These are phyloP conservation scores for Knufia petricola DNA, from an alignment of 2,329 filamentous ascomycete species.

Conservation along the genomic window DNA sequence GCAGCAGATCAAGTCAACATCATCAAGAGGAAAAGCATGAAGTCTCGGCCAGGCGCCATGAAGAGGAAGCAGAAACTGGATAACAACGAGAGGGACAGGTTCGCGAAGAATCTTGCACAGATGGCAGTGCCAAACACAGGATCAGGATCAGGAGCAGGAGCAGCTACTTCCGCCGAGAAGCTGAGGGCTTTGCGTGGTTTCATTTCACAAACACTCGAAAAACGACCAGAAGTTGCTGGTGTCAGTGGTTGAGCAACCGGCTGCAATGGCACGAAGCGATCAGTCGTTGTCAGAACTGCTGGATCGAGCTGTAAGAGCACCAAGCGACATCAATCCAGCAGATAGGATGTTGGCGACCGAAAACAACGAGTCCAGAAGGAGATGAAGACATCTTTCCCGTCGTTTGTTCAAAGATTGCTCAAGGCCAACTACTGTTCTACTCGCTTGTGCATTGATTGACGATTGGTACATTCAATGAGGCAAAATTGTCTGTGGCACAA, in stretches of 20 bases:
- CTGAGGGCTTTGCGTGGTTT: constrained; percentile 78
- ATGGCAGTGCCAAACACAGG: constrained; percentile 39
- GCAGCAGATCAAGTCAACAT: constrained; percentile 49
- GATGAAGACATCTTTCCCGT: too few species aligned
- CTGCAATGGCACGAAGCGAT: background rate
- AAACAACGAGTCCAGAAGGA: too few species aligned
- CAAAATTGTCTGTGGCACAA: too few species aligned
- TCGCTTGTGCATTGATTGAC: too few species aligned
- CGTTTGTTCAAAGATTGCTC: too few species aligned
- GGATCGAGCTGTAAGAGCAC: too few species aligned
- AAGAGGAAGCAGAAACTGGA: constrained; percentile 77
- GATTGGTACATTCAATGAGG: too few species aligned
- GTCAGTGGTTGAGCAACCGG: background rate
- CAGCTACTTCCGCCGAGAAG: constrained; percentile 37
- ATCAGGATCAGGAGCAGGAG: constrained; percentile 23
- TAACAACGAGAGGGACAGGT: constrained; percentile 69
- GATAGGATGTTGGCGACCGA: too few species aligned
- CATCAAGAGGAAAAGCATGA: constrained; percentile 65
- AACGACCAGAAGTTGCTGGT: constrained; percentile 35
- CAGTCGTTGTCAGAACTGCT: too few species aligned
- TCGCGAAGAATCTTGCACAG: constrained; percentile 71
- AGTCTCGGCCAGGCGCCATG: constrained; percentile 65
- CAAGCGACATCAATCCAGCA: too few species aligned
- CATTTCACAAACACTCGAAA: constrained; percentile 81
- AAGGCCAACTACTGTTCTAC: too few species aligned